Conservation (phyloP, 2,329 filamentous ascomycete species). For the Botryosphaeria dothidea region DNA sequence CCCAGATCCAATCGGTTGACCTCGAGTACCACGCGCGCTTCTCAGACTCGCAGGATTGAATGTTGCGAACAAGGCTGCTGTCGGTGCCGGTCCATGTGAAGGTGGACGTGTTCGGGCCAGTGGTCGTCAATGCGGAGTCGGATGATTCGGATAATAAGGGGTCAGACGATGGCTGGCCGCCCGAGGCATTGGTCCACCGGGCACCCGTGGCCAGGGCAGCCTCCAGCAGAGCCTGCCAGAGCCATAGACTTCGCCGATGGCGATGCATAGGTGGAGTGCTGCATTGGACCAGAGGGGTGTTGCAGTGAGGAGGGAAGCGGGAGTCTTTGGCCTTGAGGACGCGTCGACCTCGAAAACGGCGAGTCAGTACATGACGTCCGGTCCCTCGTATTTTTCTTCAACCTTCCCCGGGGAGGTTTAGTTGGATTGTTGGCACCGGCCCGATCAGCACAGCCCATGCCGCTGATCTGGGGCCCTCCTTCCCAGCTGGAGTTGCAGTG, state of each 20-base stretch:
- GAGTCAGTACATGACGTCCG: constrained; percentile 8
- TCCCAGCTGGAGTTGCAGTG: not conserved
- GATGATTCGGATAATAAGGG: constrained; percentile 6
- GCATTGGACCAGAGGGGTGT: not conserved
- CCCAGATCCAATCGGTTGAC: not conserved
- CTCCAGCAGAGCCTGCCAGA: not conserved
- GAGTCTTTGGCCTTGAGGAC: not conserved
- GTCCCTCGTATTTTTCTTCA: not conserved
- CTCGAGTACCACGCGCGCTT: constrained; percentile 4
- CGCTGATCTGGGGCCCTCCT: not conserved
- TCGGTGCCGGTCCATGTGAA: constrained; percentile 12
- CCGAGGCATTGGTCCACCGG: not conserved
- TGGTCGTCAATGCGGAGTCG: constrained; percentile 12
- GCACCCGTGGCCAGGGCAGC: not conserved
- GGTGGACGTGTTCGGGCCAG: not conserved
- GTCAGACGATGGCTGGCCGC: not conserved
- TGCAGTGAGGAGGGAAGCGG: not conserved
- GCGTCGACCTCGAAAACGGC: not conserved
- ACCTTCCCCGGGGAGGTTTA: not conserved
- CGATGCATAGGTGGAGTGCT: constrained; percentile 10
- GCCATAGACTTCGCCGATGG: not conserved
- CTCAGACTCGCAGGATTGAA: not conserved
- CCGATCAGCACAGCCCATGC: constrained; percentile 9
- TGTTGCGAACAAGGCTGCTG: not conserved
- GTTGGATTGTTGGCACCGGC: not conserved